Evolutionary conservation across 129 eudicot species (phyloP).

Genomic region (Sambucus nigra): DNA sequence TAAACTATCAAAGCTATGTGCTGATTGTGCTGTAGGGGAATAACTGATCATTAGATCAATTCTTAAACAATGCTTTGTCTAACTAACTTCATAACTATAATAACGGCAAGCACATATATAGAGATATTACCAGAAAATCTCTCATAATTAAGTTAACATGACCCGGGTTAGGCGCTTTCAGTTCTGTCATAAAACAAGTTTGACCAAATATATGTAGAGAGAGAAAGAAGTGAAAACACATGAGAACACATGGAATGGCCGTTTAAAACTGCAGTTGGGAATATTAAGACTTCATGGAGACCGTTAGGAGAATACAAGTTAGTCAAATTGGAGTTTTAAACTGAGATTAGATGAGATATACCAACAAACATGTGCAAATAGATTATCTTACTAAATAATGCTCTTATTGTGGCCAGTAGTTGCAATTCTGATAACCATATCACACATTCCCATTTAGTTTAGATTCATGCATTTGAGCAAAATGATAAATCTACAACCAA

Average conservation of each 20-base stretch:
- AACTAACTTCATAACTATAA: slow-evolving; percentile 13
- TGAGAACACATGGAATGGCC: slow-evolving; percentile 28
- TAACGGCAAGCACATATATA: slow-evolving; percentile 2
- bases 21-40: not conserved
- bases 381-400: not conserved
- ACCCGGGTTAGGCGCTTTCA: slow-evolving; percentile 3
- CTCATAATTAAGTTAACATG: slow-evolving; percentile 8
- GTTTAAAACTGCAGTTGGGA: slow-evolving; percentile 6
- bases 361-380: slow-evolving; percentile 17
- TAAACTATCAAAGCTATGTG: not conserved
- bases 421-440: not conserved
- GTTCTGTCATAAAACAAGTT: not conserved
- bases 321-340: slow-evolving; percentile 7
- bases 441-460: not conserved
- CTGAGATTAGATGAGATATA: not conserved
- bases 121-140: not conserved
- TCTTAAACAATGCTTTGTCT: not conserved
- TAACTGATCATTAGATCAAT: not conserved
- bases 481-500: not conserved
- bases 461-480: not conserved
- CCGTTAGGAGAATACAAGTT: not conserved
- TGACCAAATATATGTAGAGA: slow-evolving; percentile 5
- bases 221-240: slow-evolving; percentile 17
- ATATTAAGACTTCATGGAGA: not conserved
- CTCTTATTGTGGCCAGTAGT: not conserved